Evolutionary conservation across 345 rosid genomes (phyloP), one percentile per base, ranked within the genome.

Genomic region (Cochlearia excelsa): DNA sequence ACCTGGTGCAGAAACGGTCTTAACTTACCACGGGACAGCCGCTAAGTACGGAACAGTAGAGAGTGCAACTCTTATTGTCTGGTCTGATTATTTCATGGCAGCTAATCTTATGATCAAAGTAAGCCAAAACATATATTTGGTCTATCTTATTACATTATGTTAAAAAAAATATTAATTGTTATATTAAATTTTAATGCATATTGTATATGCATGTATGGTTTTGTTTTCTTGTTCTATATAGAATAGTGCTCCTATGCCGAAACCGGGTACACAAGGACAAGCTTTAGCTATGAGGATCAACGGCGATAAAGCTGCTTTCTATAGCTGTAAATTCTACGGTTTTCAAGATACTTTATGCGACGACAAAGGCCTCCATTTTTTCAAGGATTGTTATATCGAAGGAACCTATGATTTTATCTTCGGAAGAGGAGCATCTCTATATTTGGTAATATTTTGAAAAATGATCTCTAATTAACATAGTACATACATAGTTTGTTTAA

Each of bases 351-450:
- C 40, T 37, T 5, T 37, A 5, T 33, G 35, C 5, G 35, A 82
- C 35, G 5, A 33, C 35, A 33, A 33, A 33, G 5, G 80, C 46
- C 35, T 5, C 3, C 3, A 84, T 71, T 83, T 87, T 69, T 87
- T 75, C 64, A 84, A 83, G 71, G 81, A 85, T 26, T 83, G 97
- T 52, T 70, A 74, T 67, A 74, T 90, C 29, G 79, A 77, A 71
- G 97, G 97, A 74, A 87, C 88, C 1, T 80, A 83, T 31, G 97
- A 85, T 73, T 87, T 79, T 80, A 82, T 90, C 65, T 90, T 83
- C 4, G 90, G 93, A 70, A 72, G 75, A 6, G 90, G 85, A 6
- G 71, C 68, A 47, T 73, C 77, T 46, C 43, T 73, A 40, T 73
- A 73, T 61, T 66, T 73, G 23, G 23, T 16, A 67, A 65, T 73